Percentiles rank a stretch among this genome's conserved stretches.
Evolutionary conservation across 331 rosid species (phyloP).

Genomic region (Spiraea crenata): DNA sequence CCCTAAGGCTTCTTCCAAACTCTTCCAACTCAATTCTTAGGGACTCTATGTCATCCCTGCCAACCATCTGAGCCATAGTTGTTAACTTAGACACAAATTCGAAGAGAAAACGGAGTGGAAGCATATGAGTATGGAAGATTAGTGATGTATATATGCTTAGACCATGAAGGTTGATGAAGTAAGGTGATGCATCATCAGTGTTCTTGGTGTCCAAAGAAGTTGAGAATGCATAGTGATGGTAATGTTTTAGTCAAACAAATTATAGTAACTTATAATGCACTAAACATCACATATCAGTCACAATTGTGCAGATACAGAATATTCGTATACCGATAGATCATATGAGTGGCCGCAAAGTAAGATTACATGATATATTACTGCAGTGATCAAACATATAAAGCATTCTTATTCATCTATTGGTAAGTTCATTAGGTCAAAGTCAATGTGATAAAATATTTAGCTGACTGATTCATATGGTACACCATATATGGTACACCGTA

Average conservation of each 20-base stretch:
- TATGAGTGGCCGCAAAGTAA: not conserved
- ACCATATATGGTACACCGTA: too few relatives aligned
- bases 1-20: constrained; percentile 54
- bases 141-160: not conserved
- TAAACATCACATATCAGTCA: not conserved
- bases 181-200: constrained; percentile 2
- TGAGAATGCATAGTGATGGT: not conserved
- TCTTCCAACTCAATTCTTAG: constrained; percentile 54
- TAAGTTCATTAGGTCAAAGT: not conserved
- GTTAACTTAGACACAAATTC: not conserved
- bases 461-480: not conserved
- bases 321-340: not conserved
- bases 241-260: not conserved
- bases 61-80: constrained; percentile 54
- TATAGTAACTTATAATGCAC: not conserved
- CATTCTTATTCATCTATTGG: not conserved
- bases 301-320: not conserved
- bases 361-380: not conserved
- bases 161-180: not conserved
- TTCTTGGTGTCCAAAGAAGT: constrained; percentile 1
- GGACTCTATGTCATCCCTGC: constrained; percentile 56
- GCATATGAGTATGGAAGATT: not conserved
- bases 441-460: constrained; percentile 4
- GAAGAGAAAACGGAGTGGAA: not conserved
- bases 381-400: constrained; percentile 3